Evolutionary conservation across 805 yeast species (phyloP).

Genomic region (Wickerhamiella azymoides): DNA sequence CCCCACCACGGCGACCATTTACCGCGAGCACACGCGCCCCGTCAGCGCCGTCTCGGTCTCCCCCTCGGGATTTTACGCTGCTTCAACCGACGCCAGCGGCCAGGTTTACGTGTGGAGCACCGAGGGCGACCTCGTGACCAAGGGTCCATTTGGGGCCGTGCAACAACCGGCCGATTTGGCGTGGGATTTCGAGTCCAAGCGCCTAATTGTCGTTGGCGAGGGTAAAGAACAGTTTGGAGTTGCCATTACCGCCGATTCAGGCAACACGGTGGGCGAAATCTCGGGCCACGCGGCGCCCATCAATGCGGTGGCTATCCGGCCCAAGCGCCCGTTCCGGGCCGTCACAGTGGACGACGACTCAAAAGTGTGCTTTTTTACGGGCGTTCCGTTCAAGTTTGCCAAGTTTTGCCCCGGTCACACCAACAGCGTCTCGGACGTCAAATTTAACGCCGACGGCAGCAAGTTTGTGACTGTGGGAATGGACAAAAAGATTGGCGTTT

Average conservation of each 20-base stretch:
- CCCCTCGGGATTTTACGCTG: slow-evolving; percentile 81
- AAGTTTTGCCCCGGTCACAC: slow-evolving; percentile 60
- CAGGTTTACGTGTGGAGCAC: slow-evolving; percentile 65
- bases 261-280: slow-evolving; percentile 93
- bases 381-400: slow-evolving; percentile 87
- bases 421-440: slow-evolving; percentile 67
- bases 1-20: slow-evolving; percentile 36
- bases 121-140: slow-evolving; percentile 45
- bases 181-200: slow-evolving; percentile 81
- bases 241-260: slow-evolving; percentile 85
- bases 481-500: slow-evolving; percentile 62
- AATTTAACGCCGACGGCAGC: slow-evolving; percentile 70
- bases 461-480: slow-evolving; percentile 69
- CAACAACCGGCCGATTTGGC: slow-evolving; percentile 42
- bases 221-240: slow-evolving; percentile 89
- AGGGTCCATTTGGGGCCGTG: slow-evolving; percentile 77
- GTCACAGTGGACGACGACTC: slow-evolving; percentile 87
- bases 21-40: slow-evolving; percentile 50
- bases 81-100: slow-evolving; percentile 88
- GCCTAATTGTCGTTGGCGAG: slow-evolving; percentile 88
- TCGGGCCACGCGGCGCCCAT: slow-evolving; percentile 79
- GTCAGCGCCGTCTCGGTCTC: slow-evolving; percentile 80
- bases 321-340: slow-evolving; percentile 81
- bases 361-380: slow-evolving; percentile 68
- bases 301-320: slow-evolving; percentile 73